Conservation (phyloP, 1,139 yeast species). For the Pichia sp. region DNA sequence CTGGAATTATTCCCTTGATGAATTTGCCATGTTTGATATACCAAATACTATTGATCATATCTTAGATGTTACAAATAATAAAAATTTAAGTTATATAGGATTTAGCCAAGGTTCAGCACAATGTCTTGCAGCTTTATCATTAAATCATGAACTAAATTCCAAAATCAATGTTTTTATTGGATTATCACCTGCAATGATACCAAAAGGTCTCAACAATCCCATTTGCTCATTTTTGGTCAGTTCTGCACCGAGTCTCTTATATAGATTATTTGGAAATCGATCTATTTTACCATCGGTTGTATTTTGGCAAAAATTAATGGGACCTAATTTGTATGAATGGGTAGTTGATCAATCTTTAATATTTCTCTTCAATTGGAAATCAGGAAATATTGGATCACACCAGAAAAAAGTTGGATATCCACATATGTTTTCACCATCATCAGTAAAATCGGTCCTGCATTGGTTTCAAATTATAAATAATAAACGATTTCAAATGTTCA, state of each 20-base stretch:
- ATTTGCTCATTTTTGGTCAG: conserved; percentile 31
- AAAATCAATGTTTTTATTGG: conserved; percentile 33
- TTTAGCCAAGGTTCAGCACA: conserved; percentile 43
- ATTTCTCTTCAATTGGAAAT: conserved; percentile 36
- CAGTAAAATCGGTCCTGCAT: conserved; percentile 38
- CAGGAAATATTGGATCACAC: conserved; percentile 27
- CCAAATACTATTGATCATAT: conserved; percentile 67
- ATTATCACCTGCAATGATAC: conserved; percentile 39
- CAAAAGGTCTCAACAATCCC: conserved; percentile 34
- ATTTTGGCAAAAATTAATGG: conserved; percentile 36
- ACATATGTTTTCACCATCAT: conserved; percentile 40
- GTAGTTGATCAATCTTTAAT: conserved; percentile 33
- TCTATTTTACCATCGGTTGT: conserved; percentile 39
- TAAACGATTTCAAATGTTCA: conserved; percentile 39
- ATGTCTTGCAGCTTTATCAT: conserved; percentile 35
- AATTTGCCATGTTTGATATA: conserved; percentile 74
- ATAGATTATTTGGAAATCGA: conserved; percentile 33
- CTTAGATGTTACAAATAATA: conserved; percentile 33
- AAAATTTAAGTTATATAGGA: conserved; percentile 31
- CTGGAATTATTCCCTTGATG: conserved; percentile 83
- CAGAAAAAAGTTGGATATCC: conserved; percentile 38
- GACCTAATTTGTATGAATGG: conserved; percentile 29
- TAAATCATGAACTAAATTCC: conserved; percentile 30
- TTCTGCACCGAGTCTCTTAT: conserved; percentile 31
- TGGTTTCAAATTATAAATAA: conserved; percentile 41